These are phyloP conservation scores for Neolentinus lepideus DNA, from an alignment of 1,284 basidiomycete species.

Conservation along the genomic window DNA sequence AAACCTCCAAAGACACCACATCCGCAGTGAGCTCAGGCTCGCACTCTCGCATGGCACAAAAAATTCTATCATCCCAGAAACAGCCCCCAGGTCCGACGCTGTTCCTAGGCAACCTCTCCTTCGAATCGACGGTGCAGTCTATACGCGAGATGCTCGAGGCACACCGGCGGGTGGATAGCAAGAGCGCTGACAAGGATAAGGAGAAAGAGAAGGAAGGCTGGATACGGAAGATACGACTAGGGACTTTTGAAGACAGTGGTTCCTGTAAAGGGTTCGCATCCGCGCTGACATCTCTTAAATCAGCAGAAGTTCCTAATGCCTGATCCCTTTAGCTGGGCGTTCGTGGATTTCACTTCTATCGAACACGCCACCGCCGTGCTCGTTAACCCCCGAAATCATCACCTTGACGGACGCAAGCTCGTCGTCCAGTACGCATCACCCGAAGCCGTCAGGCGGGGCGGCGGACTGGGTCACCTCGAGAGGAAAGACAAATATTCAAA, in stretches of 20 bases:
- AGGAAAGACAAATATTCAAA: constrained; percentile 9
- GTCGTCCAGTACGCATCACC: constrained; percentile 85
- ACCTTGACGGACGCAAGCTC: constrained; percentile 77
- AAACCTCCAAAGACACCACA: constrained; percentile 20
- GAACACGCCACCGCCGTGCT: constrained; percentile 81
- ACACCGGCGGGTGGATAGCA: constrained; percentile 37
- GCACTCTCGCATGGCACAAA: constrained; percentile 69
- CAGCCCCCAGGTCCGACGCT: constrained; percentile 79
- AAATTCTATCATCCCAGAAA: constrained; percentile 76
- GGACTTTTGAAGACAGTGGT: constrained; percentile 93
- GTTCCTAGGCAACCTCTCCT: constrained; percentile 86
- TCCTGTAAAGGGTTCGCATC: constrained; percentile 98
- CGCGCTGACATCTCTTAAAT: too few relatives aligned
- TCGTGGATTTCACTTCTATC: constrained; percentile 83
- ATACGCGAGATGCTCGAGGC: constrained; percentile 70
- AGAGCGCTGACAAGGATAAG: constrained; percentile 17
- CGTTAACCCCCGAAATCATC: constrained; percentile 80
- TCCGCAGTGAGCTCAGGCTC: constrained; percentile 19
- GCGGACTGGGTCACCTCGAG: constrained; percentile 31
- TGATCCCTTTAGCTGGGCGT: constrained; percentile 68
- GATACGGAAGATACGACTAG: constrained; percentile 87
- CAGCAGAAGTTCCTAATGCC: constrained; percentile 2
- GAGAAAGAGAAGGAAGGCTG: constrained; percentile 36
- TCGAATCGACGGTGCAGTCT: constrained; percentile 75
- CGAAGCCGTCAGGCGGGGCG: constrained; percentile 76